Evolutionary conservation across 164 flowering plant genomes (phyloP), one percentile per base, ranked within the genome.

Genomic region (Stephania cephalantha): DNA sequence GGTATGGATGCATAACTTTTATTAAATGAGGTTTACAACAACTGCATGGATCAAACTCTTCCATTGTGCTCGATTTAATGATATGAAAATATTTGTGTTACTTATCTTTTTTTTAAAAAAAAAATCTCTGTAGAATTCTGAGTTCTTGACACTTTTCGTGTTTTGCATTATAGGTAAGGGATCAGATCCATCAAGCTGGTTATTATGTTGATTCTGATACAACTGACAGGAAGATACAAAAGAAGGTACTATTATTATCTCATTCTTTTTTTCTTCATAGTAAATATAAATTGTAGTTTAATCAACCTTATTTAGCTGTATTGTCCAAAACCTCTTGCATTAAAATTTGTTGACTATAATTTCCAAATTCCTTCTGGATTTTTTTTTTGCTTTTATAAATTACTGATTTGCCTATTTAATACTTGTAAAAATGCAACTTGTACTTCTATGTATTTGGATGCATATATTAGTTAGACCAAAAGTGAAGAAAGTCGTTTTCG

Each of bases 151-250:
- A 20, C 17, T 55, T 55, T 15, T 55, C 15, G 22, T 58, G 22
- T 7, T 13, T 5, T 58, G n/a, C 69, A 52, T 66, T 35, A 69
- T 77, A 95, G 98, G 91, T 95, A 66, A 81, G 78, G 70, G 91
- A 90, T 70, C 84, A 83, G 80, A 87, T 95, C 61, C 91, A 90
- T 79, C 71, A 78, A 35, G 97, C 93, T 79, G 94, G 98, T 55
- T 93, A 85, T 77, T 79, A 84, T 86, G 97, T 93, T 75, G 98
- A 95, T 79, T 87, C 84, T 48, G 98, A 95, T 79, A 79, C 82
- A 29, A 86, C 86, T 9, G 98, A 95, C 81, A 87, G 97, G 76
- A 91, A 87, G 84, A 90, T 95, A 68, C 87, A 91, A 81, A 91
- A 95, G 85, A 95, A 95, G 97, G 98, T 92, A 31, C 65, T 58